These are phyloP conservation scores for Multifurca ochricompacta DNA, from an alignment of 768 basidiomycete species.

Conservation along the genomic window DNA sequence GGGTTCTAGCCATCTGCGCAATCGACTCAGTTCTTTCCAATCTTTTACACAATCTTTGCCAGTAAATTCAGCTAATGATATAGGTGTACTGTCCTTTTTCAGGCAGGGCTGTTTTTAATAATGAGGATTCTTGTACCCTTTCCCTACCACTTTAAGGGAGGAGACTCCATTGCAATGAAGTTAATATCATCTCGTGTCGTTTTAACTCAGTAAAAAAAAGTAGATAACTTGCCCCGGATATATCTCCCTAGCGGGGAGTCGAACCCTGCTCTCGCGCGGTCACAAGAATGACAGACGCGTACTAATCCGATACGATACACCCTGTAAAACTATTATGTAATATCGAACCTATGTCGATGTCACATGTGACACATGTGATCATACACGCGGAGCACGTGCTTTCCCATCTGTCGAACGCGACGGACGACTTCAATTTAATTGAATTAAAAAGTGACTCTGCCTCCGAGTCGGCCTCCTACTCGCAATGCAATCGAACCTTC, in stretches of 20 bases:
- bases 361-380: not conserved
- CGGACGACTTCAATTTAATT: too few species aligned
- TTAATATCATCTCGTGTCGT: too few species aligned
- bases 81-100: too few species aligned
- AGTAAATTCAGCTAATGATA: too few species aligned
- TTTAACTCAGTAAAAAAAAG: not conserved
- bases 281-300: slow-evolving; percentile 15
- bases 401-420: too few species aligned
- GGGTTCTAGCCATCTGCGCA: too few species aligned
- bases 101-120: too few species aligned
- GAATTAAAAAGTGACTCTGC: not conserved
- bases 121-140: too few species aligned
- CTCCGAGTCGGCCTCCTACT: not conserved
- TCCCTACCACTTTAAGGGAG: too few species aligned
- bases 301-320: slow-evolving; percentile 16
- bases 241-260: slow-evolving; percentile 29
- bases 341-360: not conserved
- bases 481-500: slow-evolving; percentile 11
- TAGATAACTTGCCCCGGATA: not conserved
- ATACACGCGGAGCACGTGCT: not conserved
- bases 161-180: too few species aligned
- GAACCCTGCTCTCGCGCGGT: slow-evolving; percentile 30
- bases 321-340: not conserved
- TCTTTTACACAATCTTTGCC: too few species aligned
- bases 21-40: too few species aligned